Percentiles rank a stretch among this genome's conserved stretches.
phyloP scores from a whole-genome alignment of 176 grass and related monocot genomes.

The Puya raimondii region DNA sequence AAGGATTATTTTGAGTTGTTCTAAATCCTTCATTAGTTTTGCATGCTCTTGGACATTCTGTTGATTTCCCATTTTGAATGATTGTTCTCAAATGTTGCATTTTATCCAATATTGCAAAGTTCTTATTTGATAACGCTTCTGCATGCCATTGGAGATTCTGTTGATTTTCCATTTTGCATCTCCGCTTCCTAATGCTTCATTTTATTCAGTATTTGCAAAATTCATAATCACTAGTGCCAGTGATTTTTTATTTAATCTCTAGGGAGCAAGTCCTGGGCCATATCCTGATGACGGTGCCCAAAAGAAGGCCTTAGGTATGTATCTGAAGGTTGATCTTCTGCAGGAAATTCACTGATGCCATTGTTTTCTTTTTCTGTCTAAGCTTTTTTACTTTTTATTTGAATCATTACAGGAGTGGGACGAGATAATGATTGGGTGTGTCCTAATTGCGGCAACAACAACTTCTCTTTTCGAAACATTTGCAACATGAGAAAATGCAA shows the following conservation, averaged over 20 bases:
- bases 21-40: not conserved
- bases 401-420: conserved; percentile 43
- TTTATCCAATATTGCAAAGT: conserved; percentile 7
- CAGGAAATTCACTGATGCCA: not conserved
- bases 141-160: too few species aligned
- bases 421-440: conserved; percentile 88
- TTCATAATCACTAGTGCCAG: not conserved
- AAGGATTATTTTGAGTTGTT: not conserved
- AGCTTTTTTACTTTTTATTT: not conserved
- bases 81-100: not conserved
- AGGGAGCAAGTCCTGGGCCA: conserved; percentile 51
- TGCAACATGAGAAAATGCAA: conserved; percentile 95
- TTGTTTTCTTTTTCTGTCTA: conserved; percentile 2
- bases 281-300: conserved; percentile 76
- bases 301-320: conserved; percentile 65
- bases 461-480: conserved; percentile 70
- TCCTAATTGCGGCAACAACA: conserved; percentile 70
- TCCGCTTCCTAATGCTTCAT: not conserved
- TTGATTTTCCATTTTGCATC: not conserved
- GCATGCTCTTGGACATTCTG: too few species aligned
- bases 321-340: not conserved
- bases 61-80: not conserved
- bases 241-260: conserved; percentile 17
- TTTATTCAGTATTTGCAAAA: conserved; percentile 7
- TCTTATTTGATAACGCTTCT: not conserved